phyloP scores from a whole-genome alignment of 768 basidiomycete species.

The Tricholoma matsutake region DNA sequence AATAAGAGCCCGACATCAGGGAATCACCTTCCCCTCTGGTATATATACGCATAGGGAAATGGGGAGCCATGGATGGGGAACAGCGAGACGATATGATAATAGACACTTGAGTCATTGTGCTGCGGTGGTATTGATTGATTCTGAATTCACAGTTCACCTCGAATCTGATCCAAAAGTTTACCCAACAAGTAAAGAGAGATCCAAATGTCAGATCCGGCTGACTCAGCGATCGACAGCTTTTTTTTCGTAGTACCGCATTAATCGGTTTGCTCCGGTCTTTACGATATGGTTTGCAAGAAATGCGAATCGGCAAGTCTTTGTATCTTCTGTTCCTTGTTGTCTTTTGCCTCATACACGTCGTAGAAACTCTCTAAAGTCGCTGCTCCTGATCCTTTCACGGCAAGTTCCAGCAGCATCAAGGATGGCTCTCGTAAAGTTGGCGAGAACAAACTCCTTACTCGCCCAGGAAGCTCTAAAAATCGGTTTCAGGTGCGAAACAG shows the following conservation, averaged over 20 bases:
- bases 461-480: constrained; percentile 71
- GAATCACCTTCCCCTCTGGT: constrained; percentile 36
- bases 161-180: not conserved
- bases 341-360: constrained; percentile 19
- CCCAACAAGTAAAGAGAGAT: constrained; percentile 17
- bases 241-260: constrained; percentile 3
- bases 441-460: constrained; percentile 77
- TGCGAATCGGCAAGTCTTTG: constrained; percentile 62
- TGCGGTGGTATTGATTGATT: constrained; percentile 25
- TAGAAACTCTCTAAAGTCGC: constrained; percentile 92
- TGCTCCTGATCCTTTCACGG: constrained; percentile 82
- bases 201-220: constrained; percentile 25
- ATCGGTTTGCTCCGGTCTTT: constrained; percentile 18
- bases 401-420: constrained; percentile 72
- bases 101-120: constrained; percentile 23
- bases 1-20: constrained; percentile 51
- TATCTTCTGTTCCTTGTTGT: constrained; percentile 11
- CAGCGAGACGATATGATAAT: constrained; percentile 31
- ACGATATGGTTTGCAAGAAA: constrained; percentile 81
- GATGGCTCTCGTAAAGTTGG: constrained; percentile 78
- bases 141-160: not conserved
- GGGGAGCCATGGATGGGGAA: constrained; percentile 33
- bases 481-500: constrained; percentile 62
- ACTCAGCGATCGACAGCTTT: constrained; percentile 30
- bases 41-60: constrained; percentile 32